phyloP scores from a whole-genome alignment of 352 stramenopile species.

The Globisporangium abappressorium region DNA sequence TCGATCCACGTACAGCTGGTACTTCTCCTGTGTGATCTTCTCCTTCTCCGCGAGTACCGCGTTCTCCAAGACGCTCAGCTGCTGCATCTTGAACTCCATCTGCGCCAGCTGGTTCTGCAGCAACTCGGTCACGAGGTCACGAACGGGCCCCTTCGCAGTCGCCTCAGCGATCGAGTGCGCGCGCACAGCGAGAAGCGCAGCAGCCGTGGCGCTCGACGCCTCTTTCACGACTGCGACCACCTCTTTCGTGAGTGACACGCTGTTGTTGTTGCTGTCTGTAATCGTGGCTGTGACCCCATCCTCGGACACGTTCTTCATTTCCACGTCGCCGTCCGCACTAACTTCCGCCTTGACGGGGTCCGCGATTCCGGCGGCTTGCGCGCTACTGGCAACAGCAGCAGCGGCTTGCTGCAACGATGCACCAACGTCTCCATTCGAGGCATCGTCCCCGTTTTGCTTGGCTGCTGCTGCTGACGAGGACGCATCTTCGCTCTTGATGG shows the following conservation, averaged over 20 bases:
- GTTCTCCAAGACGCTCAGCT: constrained; percentile 57
- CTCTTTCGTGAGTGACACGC: constrained; percentile 39
- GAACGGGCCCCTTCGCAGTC: constrained; percentile 38
- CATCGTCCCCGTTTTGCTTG: constrained; percentile 11
- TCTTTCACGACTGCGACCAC: constrained; percentile 60
- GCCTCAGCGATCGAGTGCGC: constrained; percentile 46
- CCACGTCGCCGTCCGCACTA: constrained; percentile 38
- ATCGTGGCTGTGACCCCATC: not conserved
- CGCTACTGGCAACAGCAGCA: constrained; percentile 34
- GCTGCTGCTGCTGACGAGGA: not conserved
- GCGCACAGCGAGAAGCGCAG: constrained; percentile 53
- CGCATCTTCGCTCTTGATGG: constrained; percentile 10
- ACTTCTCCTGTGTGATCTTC: constrained; percentile 55
- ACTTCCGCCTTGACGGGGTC: constrained; percentile 35
- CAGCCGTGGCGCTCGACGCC: constrained; percentile 53
- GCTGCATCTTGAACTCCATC: constrained; percentile 79
- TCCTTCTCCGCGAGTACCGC: constrained; percentile 54
- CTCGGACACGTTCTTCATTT: constrained; percentile 31
- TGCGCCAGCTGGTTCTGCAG: constrained; percentile 68
- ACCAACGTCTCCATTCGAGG: constrained; percentile 6
- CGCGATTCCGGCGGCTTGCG: constrained; percentile 37
- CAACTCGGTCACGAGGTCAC: constrained; percentile 54
- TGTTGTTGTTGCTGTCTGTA: constrained; percentile 9
- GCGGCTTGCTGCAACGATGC: constrained; percentile 38
- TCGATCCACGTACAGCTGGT: constrained; percentile 73